Evolutionary conservation across 2,329 filamentous ascomycete species (phyloP).

Genomic region (Xylaria sp.): DNA sequence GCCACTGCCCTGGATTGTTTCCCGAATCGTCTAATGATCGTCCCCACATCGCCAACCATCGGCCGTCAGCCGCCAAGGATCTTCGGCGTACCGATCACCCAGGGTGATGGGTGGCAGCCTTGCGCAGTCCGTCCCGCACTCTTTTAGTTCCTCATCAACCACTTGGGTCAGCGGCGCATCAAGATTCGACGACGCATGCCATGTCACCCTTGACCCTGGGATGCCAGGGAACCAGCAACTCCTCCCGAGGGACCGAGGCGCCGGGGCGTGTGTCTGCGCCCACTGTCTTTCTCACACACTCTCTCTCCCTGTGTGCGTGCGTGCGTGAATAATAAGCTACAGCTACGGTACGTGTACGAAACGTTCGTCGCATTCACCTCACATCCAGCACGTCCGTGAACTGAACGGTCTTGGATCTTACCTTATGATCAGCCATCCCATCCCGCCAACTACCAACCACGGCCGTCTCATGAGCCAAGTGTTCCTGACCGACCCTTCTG

Average conservation of each 20-base stretch:
- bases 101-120: conserved; percentile 29
- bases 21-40: conserved; percentile 7
- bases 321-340: neutral
- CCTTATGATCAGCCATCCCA: conserved; percentile 6
- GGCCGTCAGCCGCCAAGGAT: conserved; percentile 25
- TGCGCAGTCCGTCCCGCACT: conserved; percentile 21
- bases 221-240: neutral
- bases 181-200: neutral
- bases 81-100: conserved; percentile 34
- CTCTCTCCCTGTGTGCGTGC: no score
- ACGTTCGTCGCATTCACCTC: neutral
- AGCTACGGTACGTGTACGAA: no score
- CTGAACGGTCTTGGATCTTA: no score
- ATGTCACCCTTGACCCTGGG: neutral
- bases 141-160: conserved; percentile 16
- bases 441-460: conserved; percentile 13
- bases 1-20: conserved; percentile 8
- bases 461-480: conserved; percentile 14
- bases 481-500: conserved; percentile 27
- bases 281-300: no score
- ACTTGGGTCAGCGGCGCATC: conserved; percentile 1
- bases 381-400: no score
- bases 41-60: conserved; percentile 29
- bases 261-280: no score
- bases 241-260: neutral